A percentile compares a stretch with the other conserved stretches of the same genome.
phyloP scores from a whole-genome alignment of 768 basidiomycete genomes.

The Kwoniella sp. region DNA sequence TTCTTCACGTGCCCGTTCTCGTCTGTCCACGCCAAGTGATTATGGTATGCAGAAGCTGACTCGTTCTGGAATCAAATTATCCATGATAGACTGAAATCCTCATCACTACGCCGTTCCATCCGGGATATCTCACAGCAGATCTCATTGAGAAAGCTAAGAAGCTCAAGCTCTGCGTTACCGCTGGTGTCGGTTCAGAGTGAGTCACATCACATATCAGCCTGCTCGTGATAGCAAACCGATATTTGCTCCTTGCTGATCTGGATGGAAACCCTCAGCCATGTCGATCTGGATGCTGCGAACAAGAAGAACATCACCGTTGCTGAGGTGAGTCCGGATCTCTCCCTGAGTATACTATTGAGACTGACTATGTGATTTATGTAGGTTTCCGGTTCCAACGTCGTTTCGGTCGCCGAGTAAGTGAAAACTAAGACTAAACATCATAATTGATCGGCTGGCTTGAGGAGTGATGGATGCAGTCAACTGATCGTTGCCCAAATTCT shows the following conservation, averaged over 20 bases:
- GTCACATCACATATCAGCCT: conserved; percentile 54
- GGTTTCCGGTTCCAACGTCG: conserved; percentile 80
- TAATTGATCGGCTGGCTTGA: neutral
- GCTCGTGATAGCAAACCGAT: too few relatives aligned
- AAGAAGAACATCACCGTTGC: conserved; percentile 76
- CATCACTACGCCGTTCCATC: conserved; percentile 55
- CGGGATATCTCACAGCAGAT: conserved; percentile 54
- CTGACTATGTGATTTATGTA: too few relatives aligned
- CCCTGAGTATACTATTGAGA: too few relatives aligned
- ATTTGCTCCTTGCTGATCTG: too few relatives aligned
- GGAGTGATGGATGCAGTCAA: too few relatives aligned
- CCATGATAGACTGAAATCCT: conserved; percentile 30
- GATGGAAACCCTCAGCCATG: conserved; percentile 29
- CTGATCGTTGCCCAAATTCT: too few relatives aligned
- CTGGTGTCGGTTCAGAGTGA: conserved; percentile 88
- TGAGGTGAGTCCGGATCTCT: conserved; percentile 57
- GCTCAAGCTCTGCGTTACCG: conserved; percentile 85
- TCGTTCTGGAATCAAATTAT: too few relatives aligned
- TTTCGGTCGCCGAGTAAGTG: conserved; percentile 72
- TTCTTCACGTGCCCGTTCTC: neutral
- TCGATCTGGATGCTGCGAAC: conserved; percentile 81
- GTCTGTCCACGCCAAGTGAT: too few relatives aligned
- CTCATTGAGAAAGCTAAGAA: conserved; percentile 70
- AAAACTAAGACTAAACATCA: neutral
- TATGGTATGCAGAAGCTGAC: too few relatives aligned